Evolutionary conservation across 140 eudicot species (phyloP), one percentile per base, ranked within the genome.

Genomic region (Senecio squalidus): DNA sequence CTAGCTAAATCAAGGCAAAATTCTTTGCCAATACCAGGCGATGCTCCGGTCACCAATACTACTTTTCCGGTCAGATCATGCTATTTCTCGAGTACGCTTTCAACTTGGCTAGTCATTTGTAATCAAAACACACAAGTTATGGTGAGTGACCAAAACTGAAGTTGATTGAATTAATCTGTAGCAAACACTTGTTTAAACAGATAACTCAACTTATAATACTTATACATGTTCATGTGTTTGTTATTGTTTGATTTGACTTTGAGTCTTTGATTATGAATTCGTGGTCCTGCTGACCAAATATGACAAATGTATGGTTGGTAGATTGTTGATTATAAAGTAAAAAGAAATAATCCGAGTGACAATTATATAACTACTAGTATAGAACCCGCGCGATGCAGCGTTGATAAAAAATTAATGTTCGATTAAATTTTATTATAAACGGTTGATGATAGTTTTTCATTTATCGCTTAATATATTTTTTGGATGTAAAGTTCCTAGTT

Each of bases 31-130:
- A 77, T 71, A 0, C 94, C 94, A 0, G 94, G 67, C 0, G 94
- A 84, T 24, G 94, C 84, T 45, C 94, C 88, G 54, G 94, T 84
- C 2, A 84, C 76, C 58, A 80, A 33, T 14, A 80, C 94, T 0
- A 80, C 80, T 58, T 80, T 80, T 18, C 71, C 76, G 16, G 59
- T 46, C 5, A 84, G 73, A 31, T 74, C 68, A 57, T 55, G 58
- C 88, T 88, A 84, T 59, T 82, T 80, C 78, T 84, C 88, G 2
- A 80, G 73, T 4, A 61, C 8, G 3, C 14, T 58, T 1, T 59
- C 64, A 13, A 36, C 74, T 27, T 59, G 58, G 48, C 23, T 57
- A 2, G 67, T 38, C 78, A 72, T 72, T 6, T 17, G 16, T 4
- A 9, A 26, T 43, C 0, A 8, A 14, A n/a, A n/a, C n/a, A n/a